Evolutionary conservation across 2,329 filamentous ascomycete genomes (phyloP).

Genomic region (Colletotrichum camelliae): DNA sequence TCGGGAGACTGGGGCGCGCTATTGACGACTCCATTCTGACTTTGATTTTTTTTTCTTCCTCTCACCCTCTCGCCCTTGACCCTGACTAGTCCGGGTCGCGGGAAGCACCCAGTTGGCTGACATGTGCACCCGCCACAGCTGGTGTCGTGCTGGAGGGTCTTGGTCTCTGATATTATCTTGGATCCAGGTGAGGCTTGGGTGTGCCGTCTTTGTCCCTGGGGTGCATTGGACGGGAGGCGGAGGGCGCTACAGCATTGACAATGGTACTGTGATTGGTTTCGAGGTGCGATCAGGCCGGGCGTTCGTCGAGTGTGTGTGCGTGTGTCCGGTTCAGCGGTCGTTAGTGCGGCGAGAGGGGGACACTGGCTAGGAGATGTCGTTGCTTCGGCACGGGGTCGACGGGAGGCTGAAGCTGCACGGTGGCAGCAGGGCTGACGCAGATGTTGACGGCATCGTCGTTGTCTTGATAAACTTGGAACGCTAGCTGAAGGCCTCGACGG

Average conservation of each 20-base stretch:
- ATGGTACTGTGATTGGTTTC: background rate
- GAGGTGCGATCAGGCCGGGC: slow-evolving; percentile 12
- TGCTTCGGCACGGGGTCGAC: background rate
- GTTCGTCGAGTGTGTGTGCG: slow-evolving; percentile 4
- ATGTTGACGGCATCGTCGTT: background rate
- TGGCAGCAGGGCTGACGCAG: background rate
- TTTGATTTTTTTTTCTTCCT: background rate
- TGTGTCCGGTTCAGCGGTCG: background rate
- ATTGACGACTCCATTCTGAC: background rate
- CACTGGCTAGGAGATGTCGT: background rate
- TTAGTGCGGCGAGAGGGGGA: background rate
- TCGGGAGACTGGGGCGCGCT: background rate
- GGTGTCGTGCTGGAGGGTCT: background rate
- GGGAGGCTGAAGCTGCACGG: background rate
- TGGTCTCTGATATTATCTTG: background rate
- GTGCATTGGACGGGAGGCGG: background rate
- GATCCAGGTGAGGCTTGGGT: background rate
- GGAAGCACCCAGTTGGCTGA: slow-evolving; percentile 9
- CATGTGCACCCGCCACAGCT: background rate
- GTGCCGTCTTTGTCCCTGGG: background rate
- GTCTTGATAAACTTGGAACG: background rate
- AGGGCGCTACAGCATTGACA: background rate
- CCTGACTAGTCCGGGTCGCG: slow-evolving; percentile 7
- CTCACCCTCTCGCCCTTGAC: background rate
- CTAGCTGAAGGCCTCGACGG: background rate